Evolutionary conservation across 108 stramenopile genomes (phyloP), one percentile per base, ranked within the genome.

Genomic region (Phaeodactylum tricornutum): DNA sequence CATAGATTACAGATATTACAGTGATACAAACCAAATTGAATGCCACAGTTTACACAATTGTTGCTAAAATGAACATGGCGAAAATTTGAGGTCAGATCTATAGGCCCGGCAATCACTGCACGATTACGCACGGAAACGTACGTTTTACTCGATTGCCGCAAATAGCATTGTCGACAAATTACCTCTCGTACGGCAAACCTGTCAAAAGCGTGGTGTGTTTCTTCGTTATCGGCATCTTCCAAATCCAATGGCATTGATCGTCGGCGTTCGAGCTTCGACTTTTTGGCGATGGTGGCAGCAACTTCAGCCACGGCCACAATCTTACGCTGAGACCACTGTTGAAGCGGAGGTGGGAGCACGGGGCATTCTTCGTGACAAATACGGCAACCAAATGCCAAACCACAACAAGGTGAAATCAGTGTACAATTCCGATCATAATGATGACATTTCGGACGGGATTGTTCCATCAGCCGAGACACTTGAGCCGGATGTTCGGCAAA

Each of bases 311-410:
- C 39, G 14, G 39, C 39, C 14, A 41, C 70, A 20, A 42, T 4
- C 17, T 15, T 16, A 43, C 34, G 14, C 20, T 14, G 12, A 11
- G 44, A 55, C 60, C 66, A 25, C 5, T 20, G 39, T 41, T 41
- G 14, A 41, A 41, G 16, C 6, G 39, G 39, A 29, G 64, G 55
- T 4, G 71, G 71, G 27, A 73, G 30, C 0, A 59, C 49, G 29
- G 71, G 71, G 37, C 69, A 71, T 61, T 88, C 87, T 44, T 87
- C 81, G 51, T 87, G 85, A 58, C 85, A 87, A 33, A 87, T 80
- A 0, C 85, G 72, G 61, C 85, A 87, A 24, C 85, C 85, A 65
- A 87, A 82, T 4, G 79, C 81, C 52, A 74, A 28, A 15, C 85
- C 85, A 62, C 85, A 87, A 43, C 85, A 87, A 8, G 85, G 78